phyloP scores from a whole-genome alignment of 2,329 filamentous ascomycete genomes.

The Xylaria sp. region DNA sequence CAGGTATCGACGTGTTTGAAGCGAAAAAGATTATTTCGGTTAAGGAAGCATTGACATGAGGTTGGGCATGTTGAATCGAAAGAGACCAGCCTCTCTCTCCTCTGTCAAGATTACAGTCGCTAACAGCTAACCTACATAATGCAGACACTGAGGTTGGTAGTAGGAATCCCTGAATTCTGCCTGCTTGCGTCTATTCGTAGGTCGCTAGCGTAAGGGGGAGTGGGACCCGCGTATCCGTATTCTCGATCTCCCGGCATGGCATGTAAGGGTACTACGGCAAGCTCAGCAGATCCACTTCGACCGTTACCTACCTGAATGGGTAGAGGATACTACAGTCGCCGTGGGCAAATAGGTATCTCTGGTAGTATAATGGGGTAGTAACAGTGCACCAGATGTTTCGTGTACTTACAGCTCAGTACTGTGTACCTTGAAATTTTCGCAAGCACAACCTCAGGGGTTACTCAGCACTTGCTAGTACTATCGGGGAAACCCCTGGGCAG shows the following conservation, averaged over 20 bases:
- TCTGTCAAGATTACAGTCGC: not conserved
- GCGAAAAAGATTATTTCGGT: conserved; percentile 2
- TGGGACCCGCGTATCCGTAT: conserved; percentile 38
- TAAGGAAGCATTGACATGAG: conserved; percentile 18
- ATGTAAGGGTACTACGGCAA: conserved; percentile 16
- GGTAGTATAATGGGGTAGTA: not conserved
- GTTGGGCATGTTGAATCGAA: conserved; percentile 29
- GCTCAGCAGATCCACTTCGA: conserved; percentile 24
- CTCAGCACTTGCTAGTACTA: not conserved
- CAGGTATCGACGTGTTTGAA: conserved; percentile 20
- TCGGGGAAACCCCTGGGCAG: not conserved
- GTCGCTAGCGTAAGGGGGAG: conserved; percentile 7
- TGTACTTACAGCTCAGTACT: not conserved
- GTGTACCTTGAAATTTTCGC: not conserved
- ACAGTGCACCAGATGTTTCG: not conserved
- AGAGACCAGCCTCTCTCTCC: conserved; percentile 7
- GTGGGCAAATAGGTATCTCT: not conserved
- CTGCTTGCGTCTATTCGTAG: not conserved
- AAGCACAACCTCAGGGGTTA: not conserved
- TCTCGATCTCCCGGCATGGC: conserved; percentile 19
- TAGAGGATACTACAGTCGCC: not conserved
- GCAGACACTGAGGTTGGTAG: not conserved
- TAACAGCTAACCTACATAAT: not conserved
- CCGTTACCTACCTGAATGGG: not conserved
- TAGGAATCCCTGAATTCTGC: conserved; percentile 5